Evolutionary conservation across 495 filamentous ascomycete species (phyloP), one percentile per base, ranked within the genome.

Genomic region (Penicillium atrosanguineum): DNA sequence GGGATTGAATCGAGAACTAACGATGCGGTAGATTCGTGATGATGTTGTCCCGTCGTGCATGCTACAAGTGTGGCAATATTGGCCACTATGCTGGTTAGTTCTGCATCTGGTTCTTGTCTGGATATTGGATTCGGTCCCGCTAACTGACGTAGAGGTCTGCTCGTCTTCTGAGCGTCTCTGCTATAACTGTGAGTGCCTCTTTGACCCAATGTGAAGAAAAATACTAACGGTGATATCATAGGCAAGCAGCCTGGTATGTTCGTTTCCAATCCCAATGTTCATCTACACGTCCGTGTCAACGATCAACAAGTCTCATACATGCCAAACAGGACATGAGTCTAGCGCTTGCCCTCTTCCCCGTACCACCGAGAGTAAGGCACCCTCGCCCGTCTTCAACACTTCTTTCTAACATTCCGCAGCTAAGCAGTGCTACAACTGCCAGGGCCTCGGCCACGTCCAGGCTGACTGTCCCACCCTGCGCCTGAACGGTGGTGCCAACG

Each of bases 391-490:
- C n/a, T 26, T 20, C n/a, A 37, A 14, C 7, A 28, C 12, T 0
- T 39, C 11, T 14, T 14, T 52, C 75, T 75, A 59, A 60, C 44
- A 46, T 48, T 29, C 44, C 64, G 49, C 61, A 87, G 83, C 89
- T 38, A 99, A 99, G 84, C 95, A 99, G 78, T 99, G 95, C 84
- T 99, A 99, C 71, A 94, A 97, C 78, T 99, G 95, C 80, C 94
- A 97, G 75, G 95, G 95, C 34, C 80, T 97, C 55, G 95, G 95
- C 52, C 95, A 99, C 69, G 94, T 99, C 64, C 95, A 99, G 78
- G 95, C 95, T 56, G 95, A 97, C 71, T 99, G 95, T 82, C 95
- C 95, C 56, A 99, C 95, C 46, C 82, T 97, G 52, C 90, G 95
- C 64, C 76, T 99, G 54, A 95, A 87, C 69, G 90, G 90, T 57